Evolutionary conservation across 345 rosid genomes (phyloP), one percentile per base, ranked within the genome.

Genomic region (Acer campestre): DNA sequence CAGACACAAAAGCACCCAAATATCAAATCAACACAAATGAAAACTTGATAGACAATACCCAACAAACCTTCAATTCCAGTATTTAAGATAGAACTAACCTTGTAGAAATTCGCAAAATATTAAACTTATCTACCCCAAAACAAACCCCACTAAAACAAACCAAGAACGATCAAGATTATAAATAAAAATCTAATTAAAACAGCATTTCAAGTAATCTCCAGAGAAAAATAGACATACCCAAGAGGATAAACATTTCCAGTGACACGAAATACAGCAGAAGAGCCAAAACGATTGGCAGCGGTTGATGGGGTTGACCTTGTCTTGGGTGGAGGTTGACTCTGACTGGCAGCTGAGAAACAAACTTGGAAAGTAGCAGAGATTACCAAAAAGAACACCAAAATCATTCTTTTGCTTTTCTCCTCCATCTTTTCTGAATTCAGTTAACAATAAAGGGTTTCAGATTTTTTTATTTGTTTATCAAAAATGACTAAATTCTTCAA

Each of bases 181-280:
- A 62, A 74, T 59, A 38, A 58, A 56, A 18, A 42, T 35, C 7
- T 1, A 46, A 42, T 10, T 7, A 10, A 74, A 61, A 18, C 56
- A 22, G 23, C 23, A 11, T 48, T 71, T 62, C 46, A 42, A 42
- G 11, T 7, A 7, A 42, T 42, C 2, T 42, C 46, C 46, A 48
- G 23, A 58, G 27, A 4, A 68, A 6, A 65, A 69, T 12, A 42
- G 16, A 44, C 85, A 7, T 77, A 95, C 99, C 99, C 99, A 71
- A 88, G 92, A 78, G 99, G 99, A 79, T 93, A 92, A 76, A 93
- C 97, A 78, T 91, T 93, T 18, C 99, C 99, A 29, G 85, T 73
- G 76, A 93, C 66, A 0, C 89, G 92, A 46, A 95, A 87, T 14
- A 95, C 86, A 56, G 86, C 78, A 77, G 98, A 85, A 75, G 94